Percentiles rank a stretch among this genome's conserved stretches.
phyloP scores from a whole-genome alignment of 2,329 filamentous ascomycete species.

The Fusarium equiseti region DNA sequence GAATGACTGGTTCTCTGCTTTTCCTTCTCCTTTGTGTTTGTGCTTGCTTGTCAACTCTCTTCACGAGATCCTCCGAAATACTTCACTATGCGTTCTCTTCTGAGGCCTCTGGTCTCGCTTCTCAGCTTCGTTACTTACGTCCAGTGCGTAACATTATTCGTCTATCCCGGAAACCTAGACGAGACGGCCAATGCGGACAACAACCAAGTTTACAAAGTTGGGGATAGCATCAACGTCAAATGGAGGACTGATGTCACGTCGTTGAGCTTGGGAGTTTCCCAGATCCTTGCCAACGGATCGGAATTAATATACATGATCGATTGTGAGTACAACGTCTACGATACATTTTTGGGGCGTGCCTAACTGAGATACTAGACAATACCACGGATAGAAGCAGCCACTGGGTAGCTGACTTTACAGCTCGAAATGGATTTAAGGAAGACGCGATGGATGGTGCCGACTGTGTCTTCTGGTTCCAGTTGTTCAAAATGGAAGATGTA shows the following conservation, averaged over 20 bases:
- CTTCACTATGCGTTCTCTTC: constrained; percentile 55
- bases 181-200: not conserved
- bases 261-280: constrained; percentile 1
- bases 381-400: constrained; percentile 9
- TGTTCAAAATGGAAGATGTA: not conserved
- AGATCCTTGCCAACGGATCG: not conserved
- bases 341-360: not conserved
- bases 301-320: not conserved
- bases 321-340: not conserved
- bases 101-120: constrained; percentile 56
- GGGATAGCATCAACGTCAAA: constrained; percentile 15
- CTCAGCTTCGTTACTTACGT: constrained; percentile 4
- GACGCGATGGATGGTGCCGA: not conserved
- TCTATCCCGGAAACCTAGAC: constrained; percentile 6
- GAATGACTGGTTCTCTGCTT: not conserved
- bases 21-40: not conserved
- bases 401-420: not conserved
- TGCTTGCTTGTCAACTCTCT: not conserved
- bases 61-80: no score
- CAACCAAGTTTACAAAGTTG: constrained; percentile 4
- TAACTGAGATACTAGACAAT: constrained; percentile 5
- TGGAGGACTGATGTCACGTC: constrained; percentile 16
- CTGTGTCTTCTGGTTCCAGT: constrained; percentile 9
- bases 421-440: not conserved
- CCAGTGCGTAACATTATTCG: constrained; percentile 1